phyloP scores from a whole-genome alignment of 2,329 filamentous ascomycete genomes.

The Anthostomella pinea region DNA sequence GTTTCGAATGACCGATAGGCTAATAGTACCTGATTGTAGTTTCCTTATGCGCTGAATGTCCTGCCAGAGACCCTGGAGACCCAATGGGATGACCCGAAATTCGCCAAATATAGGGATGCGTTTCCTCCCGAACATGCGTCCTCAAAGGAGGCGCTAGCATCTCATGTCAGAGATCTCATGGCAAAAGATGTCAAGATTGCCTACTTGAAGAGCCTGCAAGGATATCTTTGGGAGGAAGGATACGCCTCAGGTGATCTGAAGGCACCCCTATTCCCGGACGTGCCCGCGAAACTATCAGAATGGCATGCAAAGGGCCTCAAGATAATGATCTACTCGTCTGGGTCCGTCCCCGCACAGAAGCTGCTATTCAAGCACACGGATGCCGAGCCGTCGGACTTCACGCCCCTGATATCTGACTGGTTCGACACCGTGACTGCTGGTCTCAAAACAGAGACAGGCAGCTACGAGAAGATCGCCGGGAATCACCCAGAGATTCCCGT shows the following conservation, averaged over 20 bases:
- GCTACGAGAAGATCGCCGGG: constrained; percentile 64
- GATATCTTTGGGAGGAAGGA: constrained; percentile 73
- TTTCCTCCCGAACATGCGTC: constrained; percentile 65
- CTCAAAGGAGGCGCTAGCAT: constrained; percentile 57
- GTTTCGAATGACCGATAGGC: constrained; percentile 7
- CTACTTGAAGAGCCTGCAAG: constrained; percentile 77
- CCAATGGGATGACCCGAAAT: constrained; percentile 64
- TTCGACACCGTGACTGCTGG: constrained; percentile 83
- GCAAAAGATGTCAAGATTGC: constrained; percentile 69
- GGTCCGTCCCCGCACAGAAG: constrained; percentile 77
- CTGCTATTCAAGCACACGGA: constrained; percentile 70
- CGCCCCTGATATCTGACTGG: constrained; percentile 58
- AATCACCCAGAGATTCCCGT: constrained; percentile 44
- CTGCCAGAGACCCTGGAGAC: constrained; percentile 62
- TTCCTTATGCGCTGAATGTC: constrained; percentile 70
- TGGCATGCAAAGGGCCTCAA: constrained; percentile 57
- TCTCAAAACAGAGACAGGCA: constrained; percentile 63
- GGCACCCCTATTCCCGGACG: constrained; percentile 73
- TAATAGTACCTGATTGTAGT: constrained; percentile 49
- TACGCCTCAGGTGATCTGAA: constrained; percentile 68
- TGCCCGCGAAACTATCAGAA: constrained; percentile 57
- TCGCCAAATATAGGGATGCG: constrained; percentile 65
- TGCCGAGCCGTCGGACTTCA: constrained; percentile 57
- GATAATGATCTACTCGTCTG: constrained; percentile 78
- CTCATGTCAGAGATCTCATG: constrained; percentile 70